phyloP scores from a whole-genome alignment of 208 protist species.

The Trypanosoma mega region DNA sequence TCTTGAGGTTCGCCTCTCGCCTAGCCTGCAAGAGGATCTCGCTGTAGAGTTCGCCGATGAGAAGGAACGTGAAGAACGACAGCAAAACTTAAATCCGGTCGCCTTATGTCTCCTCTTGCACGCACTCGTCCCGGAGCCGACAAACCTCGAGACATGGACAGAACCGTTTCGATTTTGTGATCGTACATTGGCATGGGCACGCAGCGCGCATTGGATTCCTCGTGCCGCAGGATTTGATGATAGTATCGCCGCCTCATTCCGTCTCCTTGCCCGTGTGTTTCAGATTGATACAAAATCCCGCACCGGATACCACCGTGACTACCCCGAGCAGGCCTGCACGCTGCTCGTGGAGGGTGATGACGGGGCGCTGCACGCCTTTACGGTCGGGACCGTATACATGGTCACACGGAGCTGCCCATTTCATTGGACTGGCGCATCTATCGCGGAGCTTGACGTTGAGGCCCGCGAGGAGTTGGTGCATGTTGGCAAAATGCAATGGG shows the following conservation, averaged over 20 bases:
- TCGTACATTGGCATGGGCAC: slow-evolving; percentile 59
- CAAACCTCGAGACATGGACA: slow-evolving; percentile 76
- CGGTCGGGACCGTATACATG: slow-evolving; percentile 76
- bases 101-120: slow-evolving; percentile 74
- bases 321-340: slow-evolving; percentile 76
- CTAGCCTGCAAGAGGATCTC: slow-evolving; percentile 51
- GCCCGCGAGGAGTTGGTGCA: slow-evolving; percentile 69
- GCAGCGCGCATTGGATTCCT: slow-evolving; percentile 80
- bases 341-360: slow-evolving; percentile 59
- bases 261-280: slow-evolving; percentile 78
- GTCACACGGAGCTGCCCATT: slow-evolving; percentile 62
- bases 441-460: slow-evolving; percentile 63
- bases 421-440: slow-evolving; percentile 66
- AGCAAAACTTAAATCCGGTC: slow-evolving; percentile 56
- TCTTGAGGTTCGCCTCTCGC: slow-evolving; percentile 57
- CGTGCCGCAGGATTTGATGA: slow-evolving; percentile 73
- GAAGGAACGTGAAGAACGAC: slow-evolving; percentile 36
- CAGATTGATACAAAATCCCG: slow-evolving; percentile 56
- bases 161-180: slow-evolving; percentile 87
- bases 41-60: slow-evolving; percentile 76
- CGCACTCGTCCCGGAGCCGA: slow-evolving; percentile 46
- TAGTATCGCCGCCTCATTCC: slow-evolving; percentile 45
- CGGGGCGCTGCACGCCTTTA: slow-evolving; percentile 77
- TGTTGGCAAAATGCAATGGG: slow-evolving; percentile 81
- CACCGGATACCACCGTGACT: slow-evolving; percentile 53